Percentiles rank a stretch among this genome's conserved stretches.
Conservation (phyloP, 257 asterid genomes). For the Cordia subcordata region DNA sequence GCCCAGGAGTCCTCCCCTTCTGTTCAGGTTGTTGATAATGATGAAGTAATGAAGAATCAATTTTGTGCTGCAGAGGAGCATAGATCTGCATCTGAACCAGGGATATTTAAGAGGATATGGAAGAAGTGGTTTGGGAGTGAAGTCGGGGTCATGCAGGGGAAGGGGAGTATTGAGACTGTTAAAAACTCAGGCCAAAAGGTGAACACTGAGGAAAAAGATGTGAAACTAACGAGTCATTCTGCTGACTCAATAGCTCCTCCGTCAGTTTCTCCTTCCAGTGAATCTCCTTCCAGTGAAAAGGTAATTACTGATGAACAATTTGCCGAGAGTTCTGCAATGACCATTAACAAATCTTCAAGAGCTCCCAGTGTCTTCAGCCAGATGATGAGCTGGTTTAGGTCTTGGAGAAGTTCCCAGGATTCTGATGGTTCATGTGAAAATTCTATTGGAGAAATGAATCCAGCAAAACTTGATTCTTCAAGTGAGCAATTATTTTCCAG, state of each 20-base stretch:
- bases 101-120: constrained; percentile 46
- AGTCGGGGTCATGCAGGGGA: constrained; percentile 19
- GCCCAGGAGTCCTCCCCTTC: constrained; percentile 27
- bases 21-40: constrained; percentile 22
- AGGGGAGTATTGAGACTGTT: not conserved
- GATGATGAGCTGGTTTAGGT: constrained; percentile 33
- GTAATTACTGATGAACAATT: constrained; percentile 14
- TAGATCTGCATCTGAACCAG: constrained; percentile 30
- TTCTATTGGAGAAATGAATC: constrained; percentile 22
- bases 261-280: constrained; percentile 40
- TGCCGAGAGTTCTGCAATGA: constrained; percentile 18
- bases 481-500: constrained; percentile 35
- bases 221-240: constrained; percentile 14
- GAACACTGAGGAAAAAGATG: constrained; percentile 20
- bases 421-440: constrained; percentile 23
- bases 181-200: constrained; percentile 18
- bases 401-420: constrained; percentile 31
- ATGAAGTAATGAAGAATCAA: constrained; percentile 23
- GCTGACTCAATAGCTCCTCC: constrained; percentile 21
- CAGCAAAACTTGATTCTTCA: constrained; percentile 13
- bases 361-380: constrained; percentile 23
- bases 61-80: constrained; percentile 14
- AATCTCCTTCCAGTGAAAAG: constrained; percentile 40
- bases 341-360: constrained; percentile 19
- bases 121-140: constrained; percentile 45